phyloP scores from a whole-genome alignment of 306 rosid genomes.

The Macrotyloma uniflorum region DNA sequence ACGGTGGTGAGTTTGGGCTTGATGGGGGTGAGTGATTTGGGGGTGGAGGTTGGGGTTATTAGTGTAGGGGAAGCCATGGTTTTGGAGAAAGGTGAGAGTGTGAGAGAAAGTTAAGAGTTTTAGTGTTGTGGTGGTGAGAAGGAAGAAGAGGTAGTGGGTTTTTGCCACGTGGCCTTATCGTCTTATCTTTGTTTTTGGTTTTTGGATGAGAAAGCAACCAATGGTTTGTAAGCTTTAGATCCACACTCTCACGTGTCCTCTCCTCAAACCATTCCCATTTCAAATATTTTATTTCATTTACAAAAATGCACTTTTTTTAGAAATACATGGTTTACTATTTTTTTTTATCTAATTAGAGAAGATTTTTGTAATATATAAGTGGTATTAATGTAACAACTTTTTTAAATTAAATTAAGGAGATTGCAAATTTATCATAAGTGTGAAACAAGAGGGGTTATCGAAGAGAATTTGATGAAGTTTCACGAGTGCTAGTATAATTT shows the following conservation, averaged over 20 bases:
- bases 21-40: slow-evolving; percentile 58
- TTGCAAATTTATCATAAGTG: no score
- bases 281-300: no score
- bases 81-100: not conserved
- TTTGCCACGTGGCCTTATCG: slow-evolving; percentile 91
- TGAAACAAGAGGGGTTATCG: no score
- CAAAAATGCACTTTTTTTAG: no score
- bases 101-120: not conserved
- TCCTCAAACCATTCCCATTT: not conserved
- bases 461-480: no score
- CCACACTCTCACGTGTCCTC: slow-evolving; percentile 5
- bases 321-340: no score
- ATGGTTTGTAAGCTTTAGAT: slow-evolving; percentile 53
- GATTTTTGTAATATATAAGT: no score
- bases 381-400: no score
- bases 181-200: slow-evolving; percentile 66
- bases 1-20: slow-evolving; percentile 47
- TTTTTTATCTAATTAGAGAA: no score
- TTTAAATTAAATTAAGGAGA: no score
- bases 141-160: slow-evolving; percentile 40
- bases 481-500: no score
- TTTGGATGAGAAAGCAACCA: slow-evolving; percentile 69
- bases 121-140: slow-evolving; percentile 27
- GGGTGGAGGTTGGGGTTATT: slow-evolving; percentile 83
- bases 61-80: slow-evolving; percentile 85